Evolutionary conservation across 2,329 filamentous ascomycete species (phyloP), one percentile per base, ranked within the genome.

Genomic region (Ophiosphaerella narmari): DNA sequence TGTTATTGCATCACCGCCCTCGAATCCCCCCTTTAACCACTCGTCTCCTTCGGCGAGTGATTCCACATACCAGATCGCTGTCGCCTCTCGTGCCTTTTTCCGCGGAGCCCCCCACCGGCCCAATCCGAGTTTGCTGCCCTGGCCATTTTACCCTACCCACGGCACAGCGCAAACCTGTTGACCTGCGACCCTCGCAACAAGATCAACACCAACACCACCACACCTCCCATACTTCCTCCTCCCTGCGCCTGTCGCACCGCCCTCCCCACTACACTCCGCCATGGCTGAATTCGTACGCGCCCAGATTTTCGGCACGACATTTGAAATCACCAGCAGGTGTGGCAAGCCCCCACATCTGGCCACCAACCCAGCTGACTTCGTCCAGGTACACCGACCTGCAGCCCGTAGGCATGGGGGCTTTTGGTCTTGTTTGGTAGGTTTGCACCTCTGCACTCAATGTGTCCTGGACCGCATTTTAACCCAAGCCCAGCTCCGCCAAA

Each of bases 211-310:
- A 50, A 46, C 54, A 58, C 49, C 55, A 44, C 56, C 47, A 39
- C 54, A 40, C 42, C 57, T 53, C 36, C 48, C 46, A 50, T 50
- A 38, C 32, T 42, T 44, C 36, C 58, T 59, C 54, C 55, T 36
- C 47, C 48, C 49, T 29, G 54, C 63, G 56, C 60, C 62, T 46
- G 56, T 57, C 60, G 67, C 66, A 63, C 34, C 29, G 47, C 39
- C 37, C 29, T 44, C 46, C 38, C 45, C 32, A 52, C 58, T 56
- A 32, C 49, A 36, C 48, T 54, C 50, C 84, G 87, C 73, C 75
- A 97, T 99, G 94, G 94, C 94, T 76, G 94, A 99, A 83, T 99
- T 99, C 78, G 91, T 99, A 73, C 90, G 94, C 78, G 92, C 93
- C 74, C 93, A 97, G 84, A 97, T 99, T 77, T 99, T 99, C 74